Evolutionary conservation across 148 eudicot species (phyloP).

Genomic region (Nepenthes mirabilis): DNA sequence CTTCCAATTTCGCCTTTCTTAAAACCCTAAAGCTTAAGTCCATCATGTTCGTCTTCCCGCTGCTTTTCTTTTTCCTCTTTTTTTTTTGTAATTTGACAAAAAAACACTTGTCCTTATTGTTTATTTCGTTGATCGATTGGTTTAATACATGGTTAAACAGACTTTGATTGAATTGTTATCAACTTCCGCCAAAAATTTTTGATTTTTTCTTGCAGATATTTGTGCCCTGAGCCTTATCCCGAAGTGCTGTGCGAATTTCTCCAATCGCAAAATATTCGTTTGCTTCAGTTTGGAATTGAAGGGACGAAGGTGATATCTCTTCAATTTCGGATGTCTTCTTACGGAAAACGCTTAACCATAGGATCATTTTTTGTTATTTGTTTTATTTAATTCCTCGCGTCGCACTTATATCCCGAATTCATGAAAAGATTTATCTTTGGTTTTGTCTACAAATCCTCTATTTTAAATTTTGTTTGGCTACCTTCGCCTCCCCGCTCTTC

Average conservation of each 20-base stretch:
- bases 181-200: background rate
- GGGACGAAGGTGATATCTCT: conserved; percentile 58
- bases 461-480: too few relatives aligned
- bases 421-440: too few relatives aligned
- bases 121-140: conserved; percentile 1
- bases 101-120: background rate
- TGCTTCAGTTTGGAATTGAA: conserved; percentile 78
- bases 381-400: too few relatives aligned
- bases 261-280: conserved; percentile 31
- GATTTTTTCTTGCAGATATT: conserved; percentile 27
- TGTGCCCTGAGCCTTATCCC: conserved; percentile 72
- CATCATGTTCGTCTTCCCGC: conserved; percentile 33
- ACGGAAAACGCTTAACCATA: background rate
- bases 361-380: background rate
- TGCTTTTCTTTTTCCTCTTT: background rate
- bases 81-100: background rate
- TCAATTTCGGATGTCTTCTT: background rate
- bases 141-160: background rate
- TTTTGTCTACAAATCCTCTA: too few relatives aligned
- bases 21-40: conserved; percentile 57
- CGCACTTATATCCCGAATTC: background rate
- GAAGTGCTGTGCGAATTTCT: conserved; percentile 52
- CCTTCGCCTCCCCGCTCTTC: too few relatives aligned
- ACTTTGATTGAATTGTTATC: conserved; percentile 1
- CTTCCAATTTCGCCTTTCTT: conserved; percentile 41